These are phyloP conservation scores for Theobroma grandiflorum DNA, from an alignment of 441 rosid genomes.

Conservation along the genomic window DNA sequence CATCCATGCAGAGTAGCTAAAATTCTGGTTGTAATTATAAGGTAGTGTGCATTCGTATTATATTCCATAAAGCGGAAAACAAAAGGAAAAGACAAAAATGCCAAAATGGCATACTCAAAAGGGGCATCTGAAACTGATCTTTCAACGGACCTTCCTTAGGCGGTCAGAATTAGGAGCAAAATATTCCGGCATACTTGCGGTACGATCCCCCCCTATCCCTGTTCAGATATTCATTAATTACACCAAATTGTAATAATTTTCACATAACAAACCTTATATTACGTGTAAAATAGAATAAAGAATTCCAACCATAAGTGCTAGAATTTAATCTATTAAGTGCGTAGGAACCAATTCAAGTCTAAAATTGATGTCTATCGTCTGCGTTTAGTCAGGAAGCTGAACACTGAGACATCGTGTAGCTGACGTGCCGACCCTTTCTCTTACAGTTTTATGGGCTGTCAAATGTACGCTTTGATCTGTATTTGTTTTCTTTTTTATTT, in stretches of 20 bases:
- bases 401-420: conserved; percentile 4
- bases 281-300: background rate
- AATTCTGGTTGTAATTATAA: background rate
- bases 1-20: background rate
- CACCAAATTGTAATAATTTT: background rate
- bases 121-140: conserved; percentile 17
- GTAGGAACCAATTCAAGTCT: background rate
- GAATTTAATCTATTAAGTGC: no score
- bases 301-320: background rate
- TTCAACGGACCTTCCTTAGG: conserved; percentile 9
- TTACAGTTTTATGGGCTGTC: background rate
- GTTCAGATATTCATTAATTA: no score
- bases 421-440: conserved; percentile 23
- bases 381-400: background rate
- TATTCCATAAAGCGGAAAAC: conserved; percentile 21
- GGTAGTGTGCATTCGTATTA: background rate
- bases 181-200: background rate
- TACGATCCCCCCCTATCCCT: background rate
- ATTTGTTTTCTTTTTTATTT: background rate
- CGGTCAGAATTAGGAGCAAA: background rate
- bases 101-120: background rate
- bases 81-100: background rate
- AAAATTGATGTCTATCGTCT: background rate
- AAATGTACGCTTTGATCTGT: background rate
- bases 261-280: background rate